Percentiles rank a stretch among this genome's conserved stretches.
Conservation (phyloP, 1,139 yeast genomes). For the Saccharomyces hybrid region DNA sequence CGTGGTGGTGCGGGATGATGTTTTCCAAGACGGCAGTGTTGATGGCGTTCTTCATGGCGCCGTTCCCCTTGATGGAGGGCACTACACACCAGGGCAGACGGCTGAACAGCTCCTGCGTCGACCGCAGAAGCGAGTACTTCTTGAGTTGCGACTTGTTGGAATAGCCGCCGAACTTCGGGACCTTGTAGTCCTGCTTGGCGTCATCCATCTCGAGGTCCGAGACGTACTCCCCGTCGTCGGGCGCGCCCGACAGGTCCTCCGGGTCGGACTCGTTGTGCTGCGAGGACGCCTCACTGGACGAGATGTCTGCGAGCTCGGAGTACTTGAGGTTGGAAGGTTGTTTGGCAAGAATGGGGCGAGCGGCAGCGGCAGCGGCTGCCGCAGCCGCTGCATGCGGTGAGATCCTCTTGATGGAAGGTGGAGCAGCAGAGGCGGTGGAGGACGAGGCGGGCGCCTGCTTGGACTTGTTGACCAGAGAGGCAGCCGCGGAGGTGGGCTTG, state of each 20-base stretch:
- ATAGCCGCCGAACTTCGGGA: slow-evolving; percentile 75
- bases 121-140: slow-evolving; percentile 37
- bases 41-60: slow-evolving; percentile 83
- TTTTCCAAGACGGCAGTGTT: slow-evolving; percentile 47
- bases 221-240: slow-evolving; percentile 3
- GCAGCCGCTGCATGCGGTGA: neutral
- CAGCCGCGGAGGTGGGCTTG: neutral
- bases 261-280: slow-evolving; percentile 15
- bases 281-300: neutral
- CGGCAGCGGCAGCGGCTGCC: neutral
- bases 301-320: neutral
- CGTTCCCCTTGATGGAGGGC: slow-evolving; percentile 71
- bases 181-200: slow-evolving; percentile 19
- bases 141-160: slow-evolving; percentile 39
- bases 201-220: slow-evolving; percentile 16
- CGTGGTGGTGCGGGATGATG: slow-evolving; percentile 38
- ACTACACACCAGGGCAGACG: slow-evolving; percentile 71
- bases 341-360: neutral
- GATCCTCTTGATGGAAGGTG: neutral
- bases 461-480: neutral
- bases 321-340: neutral
- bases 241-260: neutral
- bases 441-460: neutral
- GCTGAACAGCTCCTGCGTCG: slow-evolving; percentile 52
- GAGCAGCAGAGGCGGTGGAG: neutral